A percentile compares a stretch with the other conserved stretches of the same genome.
Evolutionary conservation across 257 asterid genomes (phyloP).

Genomic region (Gentiana straminea): DNA sequence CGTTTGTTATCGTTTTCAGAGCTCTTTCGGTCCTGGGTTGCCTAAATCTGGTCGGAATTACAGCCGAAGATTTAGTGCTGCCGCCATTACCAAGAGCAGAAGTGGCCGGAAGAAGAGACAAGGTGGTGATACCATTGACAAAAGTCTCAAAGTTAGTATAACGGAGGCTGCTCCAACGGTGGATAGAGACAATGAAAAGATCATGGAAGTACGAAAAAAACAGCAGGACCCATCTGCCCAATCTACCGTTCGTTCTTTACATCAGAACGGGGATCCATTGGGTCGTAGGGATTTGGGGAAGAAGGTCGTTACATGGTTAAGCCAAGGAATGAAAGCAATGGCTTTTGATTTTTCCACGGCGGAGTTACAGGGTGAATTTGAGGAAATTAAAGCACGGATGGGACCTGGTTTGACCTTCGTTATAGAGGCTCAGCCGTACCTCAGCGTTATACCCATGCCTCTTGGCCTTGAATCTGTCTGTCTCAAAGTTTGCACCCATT

Average conservation of each 20-base stretch:
- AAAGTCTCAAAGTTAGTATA: background rate
- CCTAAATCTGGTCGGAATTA: slow-evolving; percentile 4
- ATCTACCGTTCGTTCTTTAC: slow-evolving; percentile 24
- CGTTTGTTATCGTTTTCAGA: background rate
- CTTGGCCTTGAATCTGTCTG: slow-evolving; percentile 74
- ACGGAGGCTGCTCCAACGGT: background rate
- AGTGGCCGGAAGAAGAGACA: slow-evolving; percentile 15
- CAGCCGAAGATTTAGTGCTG: slow-evolving; percentile 9
- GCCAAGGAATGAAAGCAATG: slow-evolving; percentile 87
- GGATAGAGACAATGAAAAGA: background rate
- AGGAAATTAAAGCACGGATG: slow-evolving; percentile 54
- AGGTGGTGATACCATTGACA: background rate
- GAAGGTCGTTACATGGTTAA: slow-evolving; percentile 65
- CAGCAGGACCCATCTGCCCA: slow-evolving; percentile 5
- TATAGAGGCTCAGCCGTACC: slow-evolving; percentile 87
- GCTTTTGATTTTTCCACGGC: slow-evolving; percentile 58
- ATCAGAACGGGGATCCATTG: slow-evolving; percentile 73
- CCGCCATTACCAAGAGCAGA: slow-evolving; percentile 27
- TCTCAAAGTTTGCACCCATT: slow-evolving; percentile 83
- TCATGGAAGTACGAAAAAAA: background rate
- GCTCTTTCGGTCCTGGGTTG: slow-evolving; percentile 1
- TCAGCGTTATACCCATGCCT: slow-evolving; percentile 85
- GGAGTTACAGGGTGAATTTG: slow-evolving; percentile 68
- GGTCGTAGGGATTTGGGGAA: slow-evolving; percentile 82
- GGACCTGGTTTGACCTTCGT: slow-evolving; percentile 84